A percentile compares a stretch with the other conserved stretches of the same genome.
phyloP scores from a whole-genome alignment of 495 filamentous ascomycete genomes.

The Immersiella caudata region DNA sequence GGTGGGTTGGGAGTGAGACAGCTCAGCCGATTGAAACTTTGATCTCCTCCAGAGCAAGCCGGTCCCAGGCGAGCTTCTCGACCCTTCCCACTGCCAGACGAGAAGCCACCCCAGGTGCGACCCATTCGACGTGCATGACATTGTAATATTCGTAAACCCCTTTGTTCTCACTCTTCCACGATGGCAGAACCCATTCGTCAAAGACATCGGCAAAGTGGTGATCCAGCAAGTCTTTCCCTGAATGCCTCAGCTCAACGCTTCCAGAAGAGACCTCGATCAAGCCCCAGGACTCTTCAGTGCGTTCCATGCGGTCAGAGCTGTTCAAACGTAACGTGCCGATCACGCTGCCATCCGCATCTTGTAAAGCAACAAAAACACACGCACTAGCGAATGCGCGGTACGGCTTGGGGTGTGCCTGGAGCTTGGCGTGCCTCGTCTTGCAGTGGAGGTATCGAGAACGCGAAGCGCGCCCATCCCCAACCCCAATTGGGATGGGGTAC shows the following conservation, averaged over 20 bases:
- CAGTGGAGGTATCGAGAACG: slow-evolving; percentile 24
- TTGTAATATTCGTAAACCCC: slow-evolving; percentile 31
- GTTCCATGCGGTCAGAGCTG: not conserved
- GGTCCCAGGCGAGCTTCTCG: slow-evolving; percentile 26
- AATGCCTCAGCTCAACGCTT: not conserved
- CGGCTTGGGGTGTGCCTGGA: not conserved
- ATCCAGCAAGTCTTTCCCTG: not conserved
- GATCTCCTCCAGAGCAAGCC: slow-evolving; percentile 8
- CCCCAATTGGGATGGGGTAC: slow-evolving; percentile 30
- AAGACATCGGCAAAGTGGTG: slow-evolving; percentile 26
- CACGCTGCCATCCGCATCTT: slow-evolving; percentile 1
- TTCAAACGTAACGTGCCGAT: slow-evolving; percentile 24
- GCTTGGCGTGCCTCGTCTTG: slow-evolving; percentile 9
- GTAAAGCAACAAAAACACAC: slow-evolving; percentile 17
- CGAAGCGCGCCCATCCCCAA: slow-evolving; percentile 3
- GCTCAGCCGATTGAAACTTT: slow-evolving; percentile 20
- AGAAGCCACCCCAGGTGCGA: slow-evolving; percentile 23
- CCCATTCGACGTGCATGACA: slow-evolving; percentile 30
- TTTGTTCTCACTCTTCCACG: slow-evolving; percentile 6
- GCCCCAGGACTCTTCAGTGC: not conserved
- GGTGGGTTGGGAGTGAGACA: too few relatives aligned
- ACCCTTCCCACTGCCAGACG: slow-evolving; percentile 31
- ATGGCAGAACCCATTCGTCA: slow-evolving; percentile 24
- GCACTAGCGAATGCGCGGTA: slow-evolving; percentile 14
- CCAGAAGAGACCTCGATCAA: slow-evolving; percentile 27